A percentile compares a stretch with the other conserved stretches of the same genome.
These are phyloP conservation scores for Diplotaxis tenuifolia DNA, from an alignment of 345 rosid genomes.

Conservation along the genomic window DNA sequence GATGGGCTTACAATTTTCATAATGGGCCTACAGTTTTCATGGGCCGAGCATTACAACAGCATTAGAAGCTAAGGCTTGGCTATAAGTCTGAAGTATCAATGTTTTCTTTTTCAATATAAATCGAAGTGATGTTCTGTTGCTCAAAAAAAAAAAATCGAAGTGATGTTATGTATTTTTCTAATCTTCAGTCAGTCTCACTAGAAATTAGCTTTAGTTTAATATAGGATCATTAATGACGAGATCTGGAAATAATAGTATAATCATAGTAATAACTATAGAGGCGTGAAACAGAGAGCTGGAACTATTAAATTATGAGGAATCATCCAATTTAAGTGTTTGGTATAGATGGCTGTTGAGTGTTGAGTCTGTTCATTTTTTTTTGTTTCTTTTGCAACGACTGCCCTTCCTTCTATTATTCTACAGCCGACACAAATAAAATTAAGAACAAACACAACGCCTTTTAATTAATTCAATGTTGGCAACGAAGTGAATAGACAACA, in stretches of 20 bases:
- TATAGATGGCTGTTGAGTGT: slow-evolving; percentile 30
- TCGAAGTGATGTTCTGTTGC: too few relatives aligned
- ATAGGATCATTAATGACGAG: background rate
- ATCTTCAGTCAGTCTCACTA: background rate
- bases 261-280: background rate
- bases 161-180: background rate
- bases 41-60: too few relatives aligned
- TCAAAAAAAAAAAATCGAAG: too few relatives aligned
- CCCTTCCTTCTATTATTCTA: background rate
- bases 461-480: slow-evolving; percentile 25
- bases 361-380: slow-evolving; percentile 10
- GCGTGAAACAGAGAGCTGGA: slow-evolving; percentile 24
- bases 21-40: too few relatives aligned
- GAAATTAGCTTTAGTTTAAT: background rate
- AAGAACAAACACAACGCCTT: background rate
- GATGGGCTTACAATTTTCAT: too few relatives aligned
- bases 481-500: background rate
- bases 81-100: background rate
- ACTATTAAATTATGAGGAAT: slow-evolving; percentile 10
- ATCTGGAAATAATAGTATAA: background rate
- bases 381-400: background rate
- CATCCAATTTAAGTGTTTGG: slow-evolving; percentile 13
- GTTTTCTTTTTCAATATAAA: background rate
- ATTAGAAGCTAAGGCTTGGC: background rate
- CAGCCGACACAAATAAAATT: slow-evolving; percentile 16